These are phyloP conservation scores for Trichophyton schoenleinii DNA, from an alignment of 2,329 filamentous ascomycete genomes.

Conservation along the genomic window DNA sequence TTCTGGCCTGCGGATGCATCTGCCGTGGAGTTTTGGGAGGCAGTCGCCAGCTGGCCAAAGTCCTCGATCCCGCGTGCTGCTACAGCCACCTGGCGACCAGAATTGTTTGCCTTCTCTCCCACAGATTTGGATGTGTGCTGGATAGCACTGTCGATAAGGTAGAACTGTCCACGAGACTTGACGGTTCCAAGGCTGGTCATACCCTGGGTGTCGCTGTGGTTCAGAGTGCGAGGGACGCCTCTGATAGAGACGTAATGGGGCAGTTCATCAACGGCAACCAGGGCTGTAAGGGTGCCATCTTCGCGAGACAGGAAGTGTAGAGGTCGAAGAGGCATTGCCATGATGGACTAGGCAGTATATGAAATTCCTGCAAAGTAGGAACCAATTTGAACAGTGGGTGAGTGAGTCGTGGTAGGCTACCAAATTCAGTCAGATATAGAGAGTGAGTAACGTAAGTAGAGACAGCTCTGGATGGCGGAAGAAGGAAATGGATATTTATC, in stretches of 20 bases:
- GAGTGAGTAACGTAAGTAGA: background rate
- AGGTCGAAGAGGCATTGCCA: slow-evolving; percentile 21
- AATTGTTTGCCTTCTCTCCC: background rate
- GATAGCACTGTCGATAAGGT: slow-evolving; percentile 23
- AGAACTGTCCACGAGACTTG: slow-evolving; percentile 21
- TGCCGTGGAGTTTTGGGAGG: background rate
- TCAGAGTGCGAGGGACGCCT: slow-evolving; percentile 27
- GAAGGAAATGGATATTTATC: slow-evolving; percentile 1
- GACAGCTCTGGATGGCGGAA: background rate
- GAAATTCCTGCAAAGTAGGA: slow-evolving; percentile 4
- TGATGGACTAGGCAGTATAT: background rate
- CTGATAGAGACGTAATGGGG: slow-evolving; percentile 26
- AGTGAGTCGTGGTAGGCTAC: background rate
- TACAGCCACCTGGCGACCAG: background rate
- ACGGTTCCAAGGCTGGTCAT: slow-evolving; percentile 33
- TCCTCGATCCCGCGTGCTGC: background rate
- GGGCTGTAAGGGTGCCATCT: slow-evolving; percentile 30
- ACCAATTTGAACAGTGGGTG: background rate
- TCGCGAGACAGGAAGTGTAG: slow-evolving; percentile 33
- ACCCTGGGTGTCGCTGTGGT: slow-evolving; percentile 27
- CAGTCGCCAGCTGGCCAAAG: background rate
- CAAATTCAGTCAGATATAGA: background rate
- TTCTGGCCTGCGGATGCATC: background rate
- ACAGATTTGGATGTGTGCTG: background rate
- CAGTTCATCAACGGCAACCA: slow-evolving; percentile 36